Evolutionary conservation across 805 yeast genomes (phyloP).

Genomic region (Zygoascus flipseniorum): DNA sequence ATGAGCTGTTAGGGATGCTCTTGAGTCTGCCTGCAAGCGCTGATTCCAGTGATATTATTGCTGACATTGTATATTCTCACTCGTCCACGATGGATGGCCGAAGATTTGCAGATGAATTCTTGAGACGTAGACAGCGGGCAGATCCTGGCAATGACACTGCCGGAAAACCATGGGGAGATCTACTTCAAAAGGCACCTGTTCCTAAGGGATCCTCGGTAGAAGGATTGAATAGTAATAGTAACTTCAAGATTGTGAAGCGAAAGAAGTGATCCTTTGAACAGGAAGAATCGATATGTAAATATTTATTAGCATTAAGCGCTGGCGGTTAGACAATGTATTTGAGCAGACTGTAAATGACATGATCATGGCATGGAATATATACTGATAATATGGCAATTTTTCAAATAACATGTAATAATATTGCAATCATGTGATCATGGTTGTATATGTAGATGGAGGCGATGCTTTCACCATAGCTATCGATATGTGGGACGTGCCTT

Average conservation of each 20-base stretch:
- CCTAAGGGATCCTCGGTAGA: slow-evolving; percentile 15
- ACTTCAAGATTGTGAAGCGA: slow-evolving; percentile 56
- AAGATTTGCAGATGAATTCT: slow-evolving; percentile 84
- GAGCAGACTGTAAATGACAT: too few relatives aligned
- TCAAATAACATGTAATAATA: too few relatives aligned
- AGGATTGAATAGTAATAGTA: slow-evolving; percentile 32
- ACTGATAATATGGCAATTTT: too few relatives aligned
- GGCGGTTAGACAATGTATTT: too few relatives aligned
- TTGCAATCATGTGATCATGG: too few relatives aligned
- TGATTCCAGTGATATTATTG: slow-evolving; percentile 76
- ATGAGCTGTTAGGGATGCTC: slow-evolving; percentile 72
- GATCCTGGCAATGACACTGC: slow-evolving; percentile 32
- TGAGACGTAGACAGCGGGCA: slow-evolving; percentile 64
- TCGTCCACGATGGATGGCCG: slow-evolving; percentile 91
- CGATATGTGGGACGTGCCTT: too few relatives aligned
- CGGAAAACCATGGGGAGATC: slow-evolving; percentile 63
- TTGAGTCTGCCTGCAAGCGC: slow-evolving; percentile 67
- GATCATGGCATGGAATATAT: too few relatives aligned
- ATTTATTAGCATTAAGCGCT: background rate
- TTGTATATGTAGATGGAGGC: too few relatives aligned
- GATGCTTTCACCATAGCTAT: too few relatives aligned
- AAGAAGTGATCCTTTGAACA: slow-evolving; percentile 32
- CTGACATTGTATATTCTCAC: slow-evolving; percentile 85
- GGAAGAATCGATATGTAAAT: background rate
- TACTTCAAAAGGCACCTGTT: slow-evolving; percentile 37